phyloP scores from a whole-genome alignment of 148 eudicot genomes.

The Gaultheria prostrata region DNA sequence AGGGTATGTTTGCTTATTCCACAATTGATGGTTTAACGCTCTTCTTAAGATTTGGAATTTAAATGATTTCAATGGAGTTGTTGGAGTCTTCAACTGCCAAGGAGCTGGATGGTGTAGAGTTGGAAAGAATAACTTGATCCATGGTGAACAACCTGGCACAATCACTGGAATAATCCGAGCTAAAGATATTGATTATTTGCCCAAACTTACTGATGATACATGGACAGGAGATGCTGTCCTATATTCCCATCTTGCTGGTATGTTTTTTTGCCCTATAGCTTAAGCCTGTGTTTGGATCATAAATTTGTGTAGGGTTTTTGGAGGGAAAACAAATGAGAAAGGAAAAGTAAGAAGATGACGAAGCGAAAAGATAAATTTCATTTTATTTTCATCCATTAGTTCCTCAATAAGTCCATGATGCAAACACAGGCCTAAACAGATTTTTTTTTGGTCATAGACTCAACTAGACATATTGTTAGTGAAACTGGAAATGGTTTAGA shows the following conservation, averaged over 20 bases:
- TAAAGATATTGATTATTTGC: conserved; percentile 59
- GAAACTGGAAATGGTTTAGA: not conserved
- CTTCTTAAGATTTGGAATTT: conserved; percentile 85
- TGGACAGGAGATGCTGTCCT: conserved; percentile 68
- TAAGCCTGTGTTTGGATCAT: not conserved
- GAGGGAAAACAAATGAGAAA: no score
- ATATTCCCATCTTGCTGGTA: conserved; percentile 62
- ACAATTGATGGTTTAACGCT: conserved; percentile 25
- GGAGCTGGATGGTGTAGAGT: conserved; percentile 93
- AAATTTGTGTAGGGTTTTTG: no score
- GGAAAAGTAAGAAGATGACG: no score
- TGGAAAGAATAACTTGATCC: conserved; percentile 73
- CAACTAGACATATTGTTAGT: not conserved
- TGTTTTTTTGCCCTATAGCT: conserved; percentile 7
- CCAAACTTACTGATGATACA: conserved; percentile 40
- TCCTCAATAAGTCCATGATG: not conserved
- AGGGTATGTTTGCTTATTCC: not conserved
- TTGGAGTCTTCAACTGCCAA: conserved; percentile 91
- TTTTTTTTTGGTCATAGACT: not conserved
- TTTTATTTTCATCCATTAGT: not conserved
- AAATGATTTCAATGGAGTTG: conserved; percentile 69
- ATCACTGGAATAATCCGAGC: conserved; percentile 51
- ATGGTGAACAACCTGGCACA: conserved; percentile 65
- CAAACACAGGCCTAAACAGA: not conserved
- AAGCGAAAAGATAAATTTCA: no score